Evolutionary conservation across 495 filamentous ascomycete species (phyloP).

Genomic region (Hypoxylon rickii): DNA sequence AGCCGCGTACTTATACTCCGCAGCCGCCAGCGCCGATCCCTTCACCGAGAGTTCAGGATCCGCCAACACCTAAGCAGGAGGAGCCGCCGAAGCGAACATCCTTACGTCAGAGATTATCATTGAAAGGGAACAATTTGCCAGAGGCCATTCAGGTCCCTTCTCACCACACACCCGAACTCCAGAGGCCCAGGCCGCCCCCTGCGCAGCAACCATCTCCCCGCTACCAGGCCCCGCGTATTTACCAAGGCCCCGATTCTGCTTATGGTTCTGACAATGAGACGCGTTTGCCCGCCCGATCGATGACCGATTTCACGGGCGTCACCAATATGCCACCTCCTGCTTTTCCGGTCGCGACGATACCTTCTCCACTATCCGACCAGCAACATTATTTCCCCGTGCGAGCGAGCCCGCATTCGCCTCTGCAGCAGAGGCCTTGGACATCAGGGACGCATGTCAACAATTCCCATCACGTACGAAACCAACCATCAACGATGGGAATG

Average conservation of each 20-base stretch:
- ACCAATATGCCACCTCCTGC: slow-evolving; percentile 42
- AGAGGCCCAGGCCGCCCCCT: slow-evolving; percentile 35
- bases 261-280: slow-evolving; percentile 58
- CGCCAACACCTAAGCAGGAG: slow-evolving; percentile 29
- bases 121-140: slow-evolving; percentile 47
- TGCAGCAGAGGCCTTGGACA: slow-evolving; percentile 61
- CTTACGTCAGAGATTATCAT: slow-evolving; percentile 54
- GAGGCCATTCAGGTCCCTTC: slow-evolving; percentile 52
- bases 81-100: slow-evolving; percentile 47
- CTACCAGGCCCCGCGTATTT: slow-evolving; percentile 35
- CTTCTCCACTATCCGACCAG: slow-evolving; percentile 56
- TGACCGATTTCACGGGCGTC: slow-evolving; percentile 29
- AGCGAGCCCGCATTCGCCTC: slow-evolving; percentile 59
- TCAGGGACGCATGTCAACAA: slow-evolving; percentile 45
- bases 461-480: slow-evolving; percentile 41
- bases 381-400: slow-evolving; percentile 59
- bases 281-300: slow-evolving; percentile 36
- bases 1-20: slow-evolving; percentile 59
- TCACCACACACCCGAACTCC: slow-evolving; percentile 35
- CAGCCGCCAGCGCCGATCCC: slow-evolving; percentile 52
- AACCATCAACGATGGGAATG: slow-evolving; percentile 57
- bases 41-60: slow-evolving; percentile 44
- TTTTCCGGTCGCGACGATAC: slow-evolving; percentile 43
- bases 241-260: slow-evolving; percentile 54
- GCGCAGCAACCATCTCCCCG: slow-evolving; percentile 23